A percentile compares a stretch with the other conserved stretches of the same genome.
phyloP scores from a whole-genome alignment of 2,329 filamentous ascomycete species.

The Pseudopyrenochaeta lycopersici region DNA sequence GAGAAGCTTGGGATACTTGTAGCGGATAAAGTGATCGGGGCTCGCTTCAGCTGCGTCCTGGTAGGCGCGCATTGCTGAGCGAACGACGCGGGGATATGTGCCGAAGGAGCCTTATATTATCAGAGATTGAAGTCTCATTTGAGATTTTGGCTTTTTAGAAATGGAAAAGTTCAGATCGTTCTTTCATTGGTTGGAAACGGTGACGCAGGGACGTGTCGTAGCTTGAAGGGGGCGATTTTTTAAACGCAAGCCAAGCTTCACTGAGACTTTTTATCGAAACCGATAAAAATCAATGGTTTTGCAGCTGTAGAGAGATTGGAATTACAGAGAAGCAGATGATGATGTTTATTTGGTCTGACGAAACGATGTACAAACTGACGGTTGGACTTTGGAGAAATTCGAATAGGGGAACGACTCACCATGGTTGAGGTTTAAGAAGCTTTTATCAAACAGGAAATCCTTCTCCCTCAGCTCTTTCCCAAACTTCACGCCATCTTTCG shows the following conservation, averaged over 20 bases:
- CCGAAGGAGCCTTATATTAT: constrained; percentile 74
- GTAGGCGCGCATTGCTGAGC: constrained; percentile 67
- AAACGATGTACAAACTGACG: not conserved
- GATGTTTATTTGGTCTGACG: not conserved
- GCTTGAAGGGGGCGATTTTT: not conserved
- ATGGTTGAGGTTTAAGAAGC: constrained; percentile 81
- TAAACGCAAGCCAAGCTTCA: too few species aligned
- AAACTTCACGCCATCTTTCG: constrained; percentile 50
- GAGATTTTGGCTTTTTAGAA: too few species aligned
- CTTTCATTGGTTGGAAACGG: too few species aligned
- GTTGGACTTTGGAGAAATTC: not conserved
- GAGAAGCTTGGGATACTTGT: constrained; percentile 69
- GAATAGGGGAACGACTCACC: too few species aligned
- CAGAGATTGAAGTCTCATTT: not conserved
- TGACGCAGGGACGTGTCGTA: not conserved
- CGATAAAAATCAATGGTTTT: not conserved
- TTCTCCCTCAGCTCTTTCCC: constrained; percentile 63
- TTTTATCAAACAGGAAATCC: constrained; percentile 73
- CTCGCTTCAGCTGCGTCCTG: constrained; percentile 72
- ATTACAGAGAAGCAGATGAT: not conserved
- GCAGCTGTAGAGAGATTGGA: too few species aligned
- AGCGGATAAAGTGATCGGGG: constrained; percentile 81
- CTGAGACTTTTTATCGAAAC: not conserved
- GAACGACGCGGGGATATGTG: constrained; percentile 72
- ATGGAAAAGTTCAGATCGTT: too few species aligned